Evolutionary conservation across 495 filamentous ascomycete genomes (phyloP).

Genomic region (Aspergillus ellipticus): DNA sequence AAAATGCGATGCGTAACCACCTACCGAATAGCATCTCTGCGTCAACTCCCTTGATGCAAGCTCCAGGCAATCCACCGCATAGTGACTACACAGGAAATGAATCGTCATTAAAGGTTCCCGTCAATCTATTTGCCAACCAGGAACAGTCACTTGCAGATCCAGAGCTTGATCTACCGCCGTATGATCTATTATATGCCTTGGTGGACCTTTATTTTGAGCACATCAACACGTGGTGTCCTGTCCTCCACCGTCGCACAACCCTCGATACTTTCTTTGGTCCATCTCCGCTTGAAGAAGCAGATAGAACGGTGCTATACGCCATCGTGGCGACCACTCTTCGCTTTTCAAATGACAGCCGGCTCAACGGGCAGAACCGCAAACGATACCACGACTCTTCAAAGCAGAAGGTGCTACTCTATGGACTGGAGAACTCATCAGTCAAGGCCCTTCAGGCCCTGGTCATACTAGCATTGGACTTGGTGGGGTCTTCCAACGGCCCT

Average conservation of each 20-base stretch:
- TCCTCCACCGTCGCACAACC: conserved; percentile 75
- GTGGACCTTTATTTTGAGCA: conserved; percentile 88
- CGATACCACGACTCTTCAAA: conserved; percentile 78
- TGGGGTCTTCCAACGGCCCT: conserved; percentile 76
- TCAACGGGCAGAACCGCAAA: conserved; percentile 66
- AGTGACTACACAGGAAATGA: conserved; percentile 43
- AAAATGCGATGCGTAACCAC: conserved; percentile 24
- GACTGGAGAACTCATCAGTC: conserved; percentile 82
- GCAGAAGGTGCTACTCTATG: conserved; percentile 77
- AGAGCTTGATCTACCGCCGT: conserved; percentile 78
- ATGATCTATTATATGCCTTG: conserved; percentile 75
- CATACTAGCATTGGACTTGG: conserved; percentile 74
- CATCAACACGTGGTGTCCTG: conserved; percentile 87
- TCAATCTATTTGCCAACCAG: conserved; percentile 40
- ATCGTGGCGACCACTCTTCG: conserved; percentile 82
- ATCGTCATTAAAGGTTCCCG: conserved; percentile 42
- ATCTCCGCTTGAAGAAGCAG: conserved; percentile 69
- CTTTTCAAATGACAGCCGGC: conserved; percentile 69
- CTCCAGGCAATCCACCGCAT: conserved; percentile 17
- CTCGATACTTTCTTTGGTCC: conserved; percentile 78
- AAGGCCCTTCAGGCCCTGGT: conserved; percentile 82
- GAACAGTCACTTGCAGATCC: conserved; percentile 47
- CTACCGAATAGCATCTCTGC: conserved; percentile 22
- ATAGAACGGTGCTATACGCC: conserved; percentile 77
- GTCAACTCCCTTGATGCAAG: conserved; percentile 22